Percentiles rank a stretch among this genome's conserved stretches.
These are phyloP conservation scores for Penicillium sp. DNA, from an alignment of 2,329 filamentous ascomycete species.

Conservation along the genomic window DNA sequence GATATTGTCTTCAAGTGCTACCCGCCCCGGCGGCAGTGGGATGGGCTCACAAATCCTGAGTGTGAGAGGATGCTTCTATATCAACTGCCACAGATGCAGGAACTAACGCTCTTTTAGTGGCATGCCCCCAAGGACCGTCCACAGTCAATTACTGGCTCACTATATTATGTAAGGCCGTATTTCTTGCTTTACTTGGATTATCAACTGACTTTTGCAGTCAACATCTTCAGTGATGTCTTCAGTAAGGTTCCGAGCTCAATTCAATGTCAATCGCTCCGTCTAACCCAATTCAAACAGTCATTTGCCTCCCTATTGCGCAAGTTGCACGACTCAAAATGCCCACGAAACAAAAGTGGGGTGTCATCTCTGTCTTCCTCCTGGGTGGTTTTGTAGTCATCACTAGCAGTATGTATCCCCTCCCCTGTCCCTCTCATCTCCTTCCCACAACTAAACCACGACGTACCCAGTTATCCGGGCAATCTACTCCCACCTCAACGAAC, in stretches of 20 bases:
- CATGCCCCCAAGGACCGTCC: neutral
- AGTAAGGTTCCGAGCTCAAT: neutral
- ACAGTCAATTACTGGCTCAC: neutral
- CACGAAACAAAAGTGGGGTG: neutral
- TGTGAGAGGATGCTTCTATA: neutral
- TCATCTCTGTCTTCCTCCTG: neutral
- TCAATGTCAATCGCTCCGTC: neutral
- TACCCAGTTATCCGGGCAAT: conserved; percentile 24
- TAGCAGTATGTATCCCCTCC: conserved; percentile 18
- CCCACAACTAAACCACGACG: neutral
- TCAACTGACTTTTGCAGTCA: neutral
- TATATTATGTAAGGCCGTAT: neutral
- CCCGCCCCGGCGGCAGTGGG: neutral
- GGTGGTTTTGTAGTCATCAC: conserved; percentile 5
- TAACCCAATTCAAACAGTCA: neutral
- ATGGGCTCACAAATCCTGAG: neutral
- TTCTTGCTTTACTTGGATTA: neutral
- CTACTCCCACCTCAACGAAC: conserved; percentile 21
- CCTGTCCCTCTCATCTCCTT: neutral
- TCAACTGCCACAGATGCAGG: neutral
- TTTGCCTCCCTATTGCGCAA: neutral
- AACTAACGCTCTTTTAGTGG: neutral
- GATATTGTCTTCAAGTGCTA: neutral
- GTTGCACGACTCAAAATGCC: neutral
- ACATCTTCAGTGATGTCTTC: neutral